Base-by-base conservation (phyloP, 345 rosid genomes). In the Linum trigynum region DNA sequence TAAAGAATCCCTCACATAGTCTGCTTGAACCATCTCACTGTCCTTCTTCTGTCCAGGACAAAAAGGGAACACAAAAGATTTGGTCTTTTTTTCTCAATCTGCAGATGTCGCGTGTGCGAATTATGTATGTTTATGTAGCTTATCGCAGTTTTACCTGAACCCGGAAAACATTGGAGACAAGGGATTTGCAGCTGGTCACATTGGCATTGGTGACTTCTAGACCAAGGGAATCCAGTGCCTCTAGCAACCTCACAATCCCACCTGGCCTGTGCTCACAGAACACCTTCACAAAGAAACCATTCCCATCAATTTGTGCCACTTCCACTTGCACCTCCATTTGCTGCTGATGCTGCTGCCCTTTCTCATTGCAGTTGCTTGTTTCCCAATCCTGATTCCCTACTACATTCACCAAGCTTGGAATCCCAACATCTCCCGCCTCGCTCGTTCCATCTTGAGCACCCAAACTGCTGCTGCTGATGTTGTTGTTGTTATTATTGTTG, bases 251-350 rank as follows among this genome's bases (percentile, higher is more conserved):
- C 56, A 83, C 84, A 73, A 92, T 88, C 2, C 95, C 97, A 12
- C 99, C 90, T 0, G 86, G 78, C 73, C 81, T 86, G 73, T 86
- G 90, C 83, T 90, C 99, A 43, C 92, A 83, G 2, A 94, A 88
- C 7, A 90, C 96, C 79, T 88, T 90, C 10, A 94, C 87, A 74
- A 88, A 94, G 68, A 88, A 94, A 83, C 83, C 85, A 57, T 84
- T 90, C 7, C 91, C 92, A 64, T 94, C 84, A 65, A 90, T 75
- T 77, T 90, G 96, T 59, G 79, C 84, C 69, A 94, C 96, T 65
- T 94, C 94, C 62, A 94, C 99, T 80, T 94, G 97, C 23, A 86
- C 97, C 98, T 88, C 98, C 97, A 94, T 94, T 63, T 88, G 97
- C 67, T 23, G 32, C 32, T 23, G 32, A 23, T 23, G 32, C 32